Evolutionary conservation across 768 basidiomycete genomes (phyloP).

Genomic region (Collybiopsis luxurians): DNA sequence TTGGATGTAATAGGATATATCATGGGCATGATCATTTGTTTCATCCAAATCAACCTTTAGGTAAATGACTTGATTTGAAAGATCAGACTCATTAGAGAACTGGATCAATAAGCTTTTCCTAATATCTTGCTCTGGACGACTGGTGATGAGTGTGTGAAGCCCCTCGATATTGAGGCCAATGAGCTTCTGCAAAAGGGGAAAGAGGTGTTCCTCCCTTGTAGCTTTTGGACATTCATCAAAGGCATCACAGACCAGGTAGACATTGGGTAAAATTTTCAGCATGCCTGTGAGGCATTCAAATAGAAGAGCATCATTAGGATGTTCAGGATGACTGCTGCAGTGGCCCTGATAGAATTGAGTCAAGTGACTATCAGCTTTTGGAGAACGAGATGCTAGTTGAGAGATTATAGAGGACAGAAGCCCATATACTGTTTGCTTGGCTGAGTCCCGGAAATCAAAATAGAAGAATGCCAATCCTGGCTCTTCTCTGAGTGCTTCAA

Average conservation of each 20-base stretch:
- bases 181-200: background rate
- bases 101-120: background rate
- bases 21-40: background rate
- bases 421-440: background rate
- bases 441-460: background rate
- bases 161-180: background rate
- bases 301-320: background rate
- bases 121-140: background rate
- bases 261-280: background rate
- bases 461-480: background rate
- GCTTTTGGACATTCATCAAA: background rate
- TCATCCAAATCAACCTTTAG: background rate
- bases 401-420: background rate
- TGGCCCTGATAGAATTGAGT: background rate
- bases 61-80: background rate
- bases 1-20: background rate
- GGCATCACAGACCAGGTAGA: no score
- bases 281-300: background rate
- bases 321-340: background rate
- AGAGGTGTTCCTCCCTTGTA: background rate
- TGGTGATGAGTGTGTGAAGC: background rate
- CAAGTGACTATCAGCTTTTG: background rate
- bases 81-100: background rate
- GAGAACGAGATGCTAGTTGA: background rate
- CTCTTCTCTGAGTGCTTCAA: no score